Evolutionary conservation across 1,284 basidiomycete species (phyloP), one percentile per base, ranked within the genome.

Genomic region (Cryptococcus hybrid): DNA sequence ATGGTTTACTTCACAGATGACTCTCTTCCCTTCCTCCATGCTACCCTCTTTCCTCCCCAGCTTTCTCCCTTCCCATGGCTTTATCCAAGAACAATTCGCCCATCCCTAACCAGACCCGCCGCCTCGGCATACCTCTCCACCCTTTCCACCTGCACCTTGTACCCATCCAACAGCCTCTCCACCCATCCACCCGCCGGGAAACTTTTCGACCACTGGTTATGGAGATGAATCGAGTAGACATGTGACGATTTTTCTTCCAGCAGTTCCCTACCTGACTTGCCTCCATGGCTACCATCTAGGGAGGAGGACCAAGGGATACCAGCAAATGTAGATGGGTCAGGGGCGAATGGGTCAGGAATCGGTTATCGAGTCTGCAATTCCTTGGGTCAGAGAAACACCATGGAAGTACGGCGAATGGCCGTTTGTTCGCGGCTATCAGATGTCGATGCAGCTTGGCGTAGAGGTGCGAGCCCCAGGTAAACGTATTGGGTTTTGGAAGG

Each of bases 331-430:
- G 68, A 63, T 13, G 85, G 83, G 68, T 92, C 89, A 0, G 82
- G 70, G 13, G 63, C 70, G 76, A 96, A 96, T 0, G 93, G 92
- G 69, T 95, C 91, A 0, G 93, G 11, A 96, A 83, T 5, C 91
- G 83, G 65, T 92, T 93, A 77, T 95, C 91, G 13, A 89, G 80
- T n/a, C 90, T 82, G 75, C 92, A 96, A 24, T 89, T 90, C 18
- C 89, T 84, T 2, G 86, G 90, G 69, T 97, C 93, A 62, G 86
- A 86, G 75, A 96, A 92, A 79, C 92, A 97, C 81, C 88, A 96
- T 0, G 93, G 93, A 4, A 97, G 84, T 48, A 96, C 82, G 69
- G 89, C 87, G 82, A 96, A 95, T 0, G 93, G 92, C 2, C 84
- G 85, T 52, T 92, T 82, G 18, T 82, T 83, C 0, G 78, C 83